Base-by-base conservation (phyloP, 2,329 filamentous ascomycete species). In the Trichophyton mentagrophytes region DNA sequence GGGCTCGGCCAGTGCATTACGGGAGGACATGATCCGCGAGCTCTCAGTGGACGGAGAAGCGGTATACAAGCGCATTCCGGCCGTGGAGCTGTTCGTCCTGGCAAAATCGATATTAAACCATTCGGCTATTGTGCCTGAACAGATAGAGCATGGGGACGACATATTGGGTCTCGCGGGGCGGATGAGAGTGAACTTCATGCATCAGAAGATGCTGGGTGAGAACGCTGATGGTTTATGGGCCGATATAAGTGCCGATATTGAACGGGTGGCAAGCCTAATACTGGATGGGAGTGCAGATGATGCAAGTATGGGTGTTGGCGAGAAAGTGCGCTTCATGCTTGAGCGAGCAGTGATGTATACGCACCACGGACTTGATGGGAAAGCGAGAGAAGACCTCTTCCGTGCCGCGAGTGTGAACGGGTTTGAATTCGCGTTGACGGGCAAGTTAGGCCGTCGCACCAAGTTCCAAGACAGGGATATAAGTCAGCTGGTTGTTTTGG, bases 401-500 rank as follows among this genome's bases (percentile, higher is more conserved):
- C 76, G 82, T 61, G 91, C 91, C 0, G 82, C 85, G 0, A 74
- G 76, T 51, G 74, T 82, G 40, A 86, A 85, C n/a, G 81, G 83
- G 0, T 89, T 99, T 62, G 79, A 83, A 17, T 97, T 95, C 72
- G 87, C 85, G 0, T 72, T 99, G 60, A 95, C 90, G 0, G 93
- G 93, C 42, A 84, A 89, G 22, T 74, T 99, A 65, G 93, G 93
- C 15, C 97, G 80, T 71, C 70, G 74, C 61, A 77, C 73, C 2
- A 74, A 76, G 61, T 78, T 74, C 61, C 77, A 76, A 65, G 67
- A 74, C 11, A 68, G 72, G 2, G 70, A 75, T 64, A 78, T 85
- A 63, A 96, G 90, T 67, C 93, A 99, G 72, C 79, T 99, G 30
- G 88, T 99, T 1, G 89, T 99, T 1, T 77, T 97, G 33, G 93